These are phyloP conservation scores for Yamadazyma oceani DNA, from an alignment of 1,139 yeast genomes.

Conservation along the genomic window DNA sequence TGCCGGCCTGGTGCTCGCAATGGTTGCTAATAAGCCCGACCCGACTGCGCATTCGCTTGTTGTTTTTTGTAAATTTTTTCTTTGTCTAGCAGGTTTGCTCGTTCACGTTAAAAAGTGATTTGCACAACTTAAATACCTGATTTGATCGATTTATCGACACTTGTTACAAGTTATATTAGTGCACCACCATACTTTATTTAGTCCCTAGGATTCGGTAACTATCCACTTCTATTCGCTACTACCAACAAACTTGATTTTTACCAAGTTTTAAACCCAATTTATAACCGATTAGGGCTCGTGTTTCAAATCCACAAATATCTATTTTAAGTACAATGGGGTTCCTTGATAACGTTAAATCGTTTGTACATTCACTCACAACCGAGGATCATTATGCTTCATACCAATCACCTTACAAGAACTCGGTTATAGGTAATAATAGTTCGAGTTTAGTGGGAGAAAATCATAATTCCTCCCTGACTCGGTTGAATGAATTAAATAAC, in stretches of 20 bases:
- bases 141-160: too few relatives aligned
- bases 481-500: conserved; percentile 38
- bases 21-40: conserved; percentile 1
- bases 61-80: too few relatives aligned
- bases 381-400: conserved; percentile 66
- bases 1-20: neutral
- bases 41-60: neutral
- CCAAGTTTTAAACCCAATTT: too few relatives aligned
- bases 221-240: too few relatives aligned
- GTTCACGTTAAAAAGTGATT: neutral
- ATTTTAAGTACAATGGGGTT: conserved; percentile 30
- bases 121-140: too few relatives aligned
- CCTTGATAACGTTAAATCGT: conserved; percentile 46
- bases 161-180: too few relatives aligned
- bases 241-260: too few relatives aligned
- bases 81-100: too few relatives aligned
- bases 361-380: conserved; percentile 61
- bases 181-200: too few relatives aligned
- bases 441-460: conserved; percentile 19
- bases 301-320: neutral
- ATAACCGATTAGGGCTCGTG: too few relatives aligned
- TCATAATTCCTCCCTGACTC: conserved; percentile 24
- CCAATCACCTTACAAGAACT: conserved; percentile 44
- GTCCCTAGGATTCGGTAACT: too few relatives aligned
- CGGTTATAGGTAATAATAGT: conserved; percentile 19